Evolutionary conservation across 2,329 filamentous ascomycete genomes (phyloP), one percentile per base, ranked within the genome.

Genomic region (Clonostachys solani): DNA sequence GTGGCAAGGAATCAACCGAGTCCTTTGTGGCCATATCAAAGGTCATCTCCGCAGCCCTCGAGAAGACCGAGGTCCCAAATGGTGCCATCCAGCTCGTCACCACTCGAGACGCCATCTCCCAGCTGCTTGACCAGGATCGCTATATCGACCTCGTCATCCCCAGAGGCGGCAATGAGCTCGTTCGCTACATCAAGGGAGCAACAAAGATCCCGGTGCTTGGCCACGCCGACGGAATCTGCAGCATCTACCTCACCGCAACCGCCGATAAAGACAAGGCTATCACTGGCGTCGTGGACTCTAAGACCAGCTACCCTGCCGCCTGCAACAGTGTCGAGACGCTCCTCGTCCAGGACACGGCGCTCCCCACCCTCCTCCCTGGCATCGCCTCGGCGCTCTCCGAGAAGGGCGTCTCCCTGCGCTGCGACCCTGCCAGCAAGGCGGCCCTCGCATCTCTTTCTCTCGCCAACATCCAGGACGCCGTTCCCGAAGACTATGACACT

Each of bases 141-240:
- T 84, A 89, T 60, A 95, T 99, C 57, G 94, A 99, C 65, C 84
- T 99, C 29, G 94, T 96, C 54, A 95, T 99, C 56, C 94, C 94
- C 3, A 80, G 94, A 37, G 92, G 92, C 43, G 89, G 87, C 47
- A 96, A 95, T 67, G 90, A 95, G 46, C 81, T 96, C 9, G 92
- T 96, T 38, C 80, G 87, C 49, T 89, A 89, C 67, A 90, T 96
- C 68, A 96, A 97, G 68, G 80, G 84, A 41, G 86, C 87, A 53
- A 96, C 94, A 45, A 89, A 89, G 61, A 97, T 99, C 57, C 94
- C 94, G 2, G 94, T 99, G 2, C 82, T 99, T 19, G 94, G 94
- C 52, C 94, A 99, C 64, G 94, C 94, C 19, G 94, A 99, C 64
- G 94, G 94, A 35, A 78, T 97, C 49, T 99, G 94, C 71, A 81